phyloP scores from a whole-genome alignment of 306 rosid species.

The Adenanthera pavonina region DNA sequence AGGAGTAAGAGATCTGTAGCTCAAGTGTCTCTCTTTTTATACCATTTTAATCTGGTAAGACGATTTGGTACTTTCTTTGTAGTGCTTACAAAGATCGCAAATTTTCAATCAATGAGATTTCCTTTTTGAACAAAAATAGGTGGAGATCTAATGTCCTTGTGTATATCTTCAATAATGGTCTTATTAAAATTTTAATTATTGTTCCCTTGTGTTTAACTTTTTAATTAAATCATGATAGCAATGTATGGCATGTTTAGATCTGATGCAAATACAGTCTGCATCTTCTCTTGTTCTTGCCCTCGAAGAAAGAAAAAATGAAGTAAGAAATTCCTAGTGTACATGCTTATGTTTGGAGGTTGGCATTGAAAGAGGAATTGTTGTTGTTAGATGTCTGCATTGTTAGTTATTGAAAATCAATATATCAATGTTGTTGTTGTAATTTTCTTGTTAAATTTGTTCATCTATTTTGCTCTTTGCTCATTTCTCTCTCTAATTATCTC shows the following conservation, averaged over 20 bases:
- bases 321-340: background rate
- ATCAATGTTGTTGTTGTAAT: background rate
- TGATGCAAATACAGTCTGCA: background rate
- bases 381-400: background rate
- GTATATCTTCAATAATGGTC: background rate
- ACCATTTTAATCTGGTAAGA: conserved; percentile 9
- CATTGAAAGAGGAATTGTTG: background rate
- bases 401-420: background rate
- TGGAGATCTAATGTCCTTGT: background rate
- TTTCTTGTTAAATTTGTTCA: background rate
- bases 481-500: background rate
- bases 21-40: background rate
- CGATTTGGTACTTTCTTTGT: background rate
- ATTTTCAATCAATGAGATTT: background rate
- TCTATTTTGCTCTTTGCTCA: background rate
- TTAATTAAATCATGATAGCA: background rate
- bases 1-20: background rate
- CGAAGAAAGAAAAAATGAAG: background rate
- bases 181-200: background rate
- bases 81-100: background rate
- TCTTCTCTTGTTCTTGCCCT: background rate
- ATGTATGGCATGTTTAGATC: background rate
- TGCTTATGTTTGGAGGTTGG: background rate
- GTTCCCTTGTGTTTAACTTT: background rate
- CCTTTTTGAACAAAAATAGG: background rate